Percentiles rank a stretch among this genome's conserved stretches.
Evolutionary conservation across 345 rosid genomes (phyloP).

Genomic region (Acer saccharum): DNA sequence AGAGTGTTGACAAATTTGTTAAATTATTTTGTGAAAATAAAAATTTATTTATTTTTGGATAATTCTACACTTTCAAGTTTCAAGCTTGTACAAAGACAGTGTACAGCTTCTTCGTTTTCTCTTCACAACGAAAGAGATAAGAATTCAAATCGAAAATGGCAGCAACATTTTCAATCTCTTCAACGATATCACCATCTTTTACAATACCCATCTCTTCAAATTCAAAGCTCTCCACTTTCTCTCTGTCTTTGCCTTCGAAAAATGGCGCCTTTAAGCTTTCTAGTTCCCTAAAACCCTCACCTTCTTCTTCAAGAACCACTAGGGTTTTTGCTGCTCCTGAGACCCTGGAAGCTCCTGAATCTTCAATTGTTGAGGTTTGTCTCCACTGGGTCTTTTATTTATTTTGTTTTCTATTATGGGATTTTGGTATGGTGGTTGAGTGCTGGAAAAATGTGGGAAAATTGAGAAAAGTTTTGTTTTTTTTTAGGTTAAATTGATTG

Average conservation of each 20-base stretch:
- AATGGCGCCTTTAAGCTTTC: slow-evolving; percentile 28
- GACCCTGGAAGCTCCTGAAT: slow-evolving; percentile 44
- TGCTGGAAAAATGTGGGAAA: slow-evolving; percentile 3
- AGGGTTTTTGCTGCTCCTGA: slow-evolving; percentile 70
- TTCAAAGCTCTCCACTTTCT: slow-evolving; percentile 38
- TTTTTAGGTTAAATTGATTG: not conserved
- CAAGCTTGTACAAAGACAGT: not conserved
- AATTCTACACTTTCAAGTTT: not conserved
- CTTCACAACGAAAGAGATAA: slow-evolving; percentile 10
- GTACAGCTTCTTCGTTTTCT: slow-evolving; percentile 7
- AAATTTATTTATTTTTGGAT: slow-evolving; percentile 13
- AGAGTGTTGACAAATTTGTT: not conserved
- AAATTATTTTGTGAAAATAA: not conserved
- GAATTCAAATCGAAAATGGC: slow-evolving; percentile 46
- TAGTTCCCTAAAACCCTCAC: slow-evolving; percentile 33
- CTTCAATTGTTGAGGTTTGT: slow-evolving; percentile 49
- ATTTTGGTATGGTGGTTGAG: slow-evolving; percentile 11
- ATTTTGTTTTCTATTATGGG: not conserved
- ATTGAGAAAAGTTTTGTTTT: not conserved
- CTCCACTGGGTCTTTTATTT: not conserved
- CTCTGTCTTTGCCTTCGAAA: slow-evolving; percentile 31
- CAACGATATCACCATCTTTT: slow-evolving; percentile 53
- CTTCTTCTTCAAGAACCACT: slow-evolving; percentile 23
- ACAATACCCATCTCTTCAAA: slow-evolving; percentile 37
- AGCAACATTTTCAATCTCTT: slow-evolving; percentile 50